Evolutionary conservation across 177 flowering plant genomes (phyloP).

Genomic region (Vitis hybrid): DNA sequence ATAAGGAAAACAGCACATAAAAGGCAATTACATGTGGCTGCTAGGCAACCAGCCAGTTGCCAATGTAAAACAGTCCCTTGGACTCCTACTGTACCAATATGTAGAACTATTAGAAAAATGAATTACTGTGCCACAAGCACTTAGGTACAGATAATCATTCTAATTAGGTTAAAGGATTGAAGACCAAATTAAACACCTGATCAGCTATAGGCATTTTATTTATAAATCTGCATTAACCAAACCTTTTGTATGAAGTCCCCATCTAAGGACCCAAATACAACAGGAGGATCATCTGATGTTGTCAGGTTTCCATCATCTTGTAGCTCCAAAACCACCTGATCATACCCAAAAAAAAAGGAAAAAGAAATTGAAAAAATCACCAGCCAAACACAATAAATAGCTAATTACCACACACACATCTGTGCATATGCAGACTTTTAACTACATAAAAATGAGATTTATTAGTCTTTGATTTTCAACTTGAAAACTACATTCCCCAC

Average conservation of each 20-base stretch:
- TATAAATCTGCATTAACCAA: conserved; percentile 1
- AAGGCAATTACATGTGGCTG: no score
- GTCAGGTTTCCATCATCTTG: conserved; percentile 70
- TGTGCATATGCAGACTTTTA: not conserved
- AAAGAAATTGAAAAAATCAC: not conserved
- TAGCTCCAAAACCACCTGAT: conserved; percentile 82
- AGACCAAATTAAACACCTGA: not conserved
- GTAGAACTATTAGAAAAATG: no score
- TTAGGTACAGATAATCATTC: no score
- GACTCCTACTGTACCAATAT: no score
- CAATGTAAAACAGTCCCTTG: no score
- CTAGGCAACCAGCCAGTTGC: no score
- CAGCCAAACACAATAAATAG: not conserved
- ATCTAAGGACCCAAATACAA: conserved; percentile 72
- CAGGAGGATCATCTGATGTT: conserved; percentile 93
- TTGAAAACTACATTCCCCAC: not conserved
- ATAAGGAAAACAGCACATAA: not conserved
- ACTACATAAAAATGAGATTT: not conserved
- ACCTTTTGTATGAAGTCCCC: conserved; percentile 67
- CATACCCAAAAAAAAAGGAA: conserved; percentile 4
- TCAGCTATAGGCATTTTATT: not conserved
- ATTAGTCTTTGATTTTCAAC: not conserved
- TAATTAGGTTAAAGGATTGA: no score
- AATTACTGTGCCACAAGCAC: no score
- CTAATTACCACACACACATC: not conserved